These are phyloP conservation scores for Corynespora cassiicola DNA, from an alignment of 2,329 filamentous ascomycete species.

Conservation along the genomic window DNA sequence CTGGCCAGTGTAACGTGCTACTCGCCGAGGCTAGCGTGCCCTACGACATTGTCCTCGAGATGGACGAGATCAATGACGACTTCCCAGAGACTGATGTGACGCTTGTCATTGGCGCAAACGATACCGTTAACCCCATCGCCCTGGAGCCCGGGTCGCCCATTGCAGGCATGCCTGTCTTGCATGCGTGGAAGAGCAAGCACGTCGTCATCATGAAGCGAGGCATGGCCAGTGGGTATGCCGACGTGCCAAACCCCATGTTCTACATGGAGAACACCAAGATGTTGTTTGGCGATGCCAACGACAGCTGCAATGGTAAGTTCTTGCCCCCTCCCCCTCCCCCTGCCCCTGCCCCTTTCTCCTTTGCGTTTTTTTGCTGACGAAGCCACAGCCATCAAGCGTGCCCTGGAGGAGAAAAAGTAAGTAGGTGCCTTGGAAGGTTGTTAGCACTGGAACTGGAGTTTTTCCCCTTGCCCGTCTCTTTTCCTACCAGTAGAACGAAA, in stretches of 20 bases:
- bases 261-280: conserved; percentile 89
- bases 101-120: conserved; percentile 89
- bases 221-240: conserved; percentile 87
- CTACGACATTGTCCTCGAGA: conserved; percentile 91
- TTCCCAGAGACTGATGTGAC: conserved; percentile 86
- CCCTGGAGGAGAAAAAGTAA: conserved; percentile 43
- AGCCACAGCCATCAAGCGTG: conserved; percentile 42
- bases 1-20: conserved; percentile 89
- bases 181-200: conserved; percentile 93
- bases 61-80: conserved; percentile 96
- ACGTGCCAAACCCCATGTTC: conserved; percentile 93
- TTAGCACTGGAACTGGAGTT: no score
- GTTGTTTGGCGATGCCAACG: conserved; percentile 90
- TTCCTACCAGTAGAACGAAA: no score
- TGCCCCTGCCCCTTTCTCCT: background rate
- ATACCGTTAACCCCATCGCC: conserved; percentile 90
- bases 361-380: background rate
- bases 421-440: background rate
- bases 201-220: conserved; percentile 93
- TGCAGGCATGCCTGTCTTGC: conserved; percentile 89
- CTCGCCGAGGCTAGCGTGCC: conserved; percentile 87
- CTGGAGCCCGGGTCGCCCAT: conserved; percentile 83
- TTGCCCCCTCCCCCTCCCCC: background rate
- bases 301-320: conserved; percentile 71
- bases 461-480: no score